A percentile compares a stretch with the other conserved stretches of the same genome.
These are phyloP conservation scores for Solanum pimpinellifolium DNA, from an alignment of 257 asterid species.

Conservation along the genomic window DNA sequence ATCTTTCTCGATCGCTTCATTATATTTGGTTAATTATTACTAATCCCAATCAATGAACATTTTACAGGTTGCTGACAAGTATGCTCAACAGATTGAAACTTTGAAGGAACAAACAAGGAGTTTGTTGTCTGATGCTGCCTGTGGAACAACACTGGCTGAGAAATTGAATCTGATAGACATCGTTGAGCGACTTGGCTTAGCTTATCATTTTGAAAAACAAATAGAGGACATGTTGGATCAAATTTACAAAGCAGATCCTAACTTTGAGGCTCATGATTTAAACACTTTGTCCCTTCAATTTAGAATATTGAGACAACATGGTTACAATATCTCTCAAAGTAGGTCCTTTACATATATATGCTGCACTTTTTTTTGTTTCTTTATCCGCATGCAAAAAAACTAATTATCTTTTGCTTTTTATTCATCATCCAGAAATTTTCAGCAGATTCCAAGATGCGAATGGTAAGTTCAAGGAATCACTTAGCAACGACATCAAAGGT, in stretches of 20 bases:
- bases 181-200: slow-evolving; percentile 28
- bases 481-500: neutral
- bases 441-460: slow-evolving; percentile 10
- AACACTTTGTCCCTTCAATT: slow-evolving; percentile 10
- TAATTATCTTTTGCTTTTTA: neutral
- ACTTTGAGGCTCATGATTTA: slow-evolving; percentile 1
- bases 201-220: slow-evolving; percentile 18
- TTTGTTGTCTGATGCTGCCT: neutral
- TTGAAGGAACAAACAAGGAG: slow-evolving; percentile 18
- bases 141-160: neutral
- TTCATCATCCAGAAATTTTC: slow-evolving; percentile 8
- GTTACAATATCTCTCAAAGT: slow-evolving; percentile 20
- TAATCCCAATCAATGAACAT: no score
- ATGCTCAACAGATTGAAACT: slow-evolving; percentile 1
- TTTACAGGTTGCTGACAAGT: neutral
- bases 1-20: neutral
- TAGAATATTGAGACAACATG: slow-evolving; percentile 30
- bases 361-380: neutral
- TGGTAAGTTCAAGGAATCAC: slow-evolving; percentile 5
- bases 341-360: neutral
- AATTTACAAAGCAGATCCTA: neutral
- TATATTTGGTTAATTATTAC: no score
- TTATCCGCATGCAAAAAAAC: neutral
- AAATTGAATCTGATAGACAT: slow-evolving; percentile 15
- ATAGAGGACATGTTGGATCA: slow-evolving; percentile 11